Conservation (phyloP, 768 basidiomycete genomes). For the Imleria badia region DNA sequence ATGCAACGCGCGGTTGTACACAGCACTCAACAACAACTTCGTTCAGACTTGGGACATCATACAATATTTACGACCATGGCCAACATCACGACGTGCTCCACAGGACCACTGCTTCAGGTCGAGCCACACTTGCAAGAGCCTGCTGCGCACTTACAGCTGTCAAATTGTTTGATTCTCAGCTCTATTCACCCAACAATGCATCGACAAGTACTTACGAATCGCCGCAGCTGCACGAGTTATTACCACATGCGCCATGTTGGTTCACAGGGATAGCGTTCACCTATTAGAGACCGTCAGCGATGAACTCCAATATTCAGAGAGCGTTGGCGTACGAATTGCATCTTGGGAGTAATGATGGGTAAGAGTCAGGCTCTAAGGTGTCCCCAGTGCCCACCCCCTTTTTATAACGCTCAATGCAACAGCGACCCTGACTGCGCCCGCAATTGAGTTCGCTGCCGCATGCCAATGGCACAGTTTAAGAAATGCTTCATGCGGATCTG, state of each 20-base stretch:
- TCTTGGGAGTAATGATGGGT: background rate
- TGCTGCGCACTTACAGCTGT: constrained; percentile 16
- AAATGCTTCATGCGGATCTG: no score
- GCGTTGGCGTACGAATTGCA: constrained; percentile 16
- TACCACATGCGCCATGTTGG: constrained; percentile 10
- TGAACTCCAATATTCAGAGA: background rate
- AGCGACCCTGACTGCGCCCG: background rate
- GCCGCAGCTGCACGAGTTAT: constrained; percentile 7
- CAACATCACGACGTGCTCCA: no score
- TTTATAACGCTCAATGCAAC: constrained; percentile 9
- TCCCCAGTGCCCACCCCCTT: background rate
- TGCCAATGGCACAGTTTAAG: no score
- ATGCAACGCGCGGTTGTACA: no score
- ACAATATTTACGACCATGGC: no score
- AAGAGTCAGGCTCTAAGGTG: background rate
- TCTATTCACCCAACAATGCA: background rate
- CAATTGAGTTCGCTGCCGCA: background rate
- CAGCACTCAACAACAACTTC: no score
- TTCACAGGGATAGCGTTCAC: constrained; percentile 13
- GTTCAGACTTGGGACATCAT: no score
- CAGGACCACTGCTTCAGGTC: background rate
- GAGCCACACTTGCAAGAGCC: background rate
- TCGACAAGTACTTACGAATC: background rate
- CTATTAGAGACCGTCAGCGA: constrained; percentile 7
- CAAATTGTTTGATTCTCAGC: background rate